phyloP scores from a whole-genome alignment of 495 filamentous ascomycete species.

The Tetracladium setigerum region DNA sequence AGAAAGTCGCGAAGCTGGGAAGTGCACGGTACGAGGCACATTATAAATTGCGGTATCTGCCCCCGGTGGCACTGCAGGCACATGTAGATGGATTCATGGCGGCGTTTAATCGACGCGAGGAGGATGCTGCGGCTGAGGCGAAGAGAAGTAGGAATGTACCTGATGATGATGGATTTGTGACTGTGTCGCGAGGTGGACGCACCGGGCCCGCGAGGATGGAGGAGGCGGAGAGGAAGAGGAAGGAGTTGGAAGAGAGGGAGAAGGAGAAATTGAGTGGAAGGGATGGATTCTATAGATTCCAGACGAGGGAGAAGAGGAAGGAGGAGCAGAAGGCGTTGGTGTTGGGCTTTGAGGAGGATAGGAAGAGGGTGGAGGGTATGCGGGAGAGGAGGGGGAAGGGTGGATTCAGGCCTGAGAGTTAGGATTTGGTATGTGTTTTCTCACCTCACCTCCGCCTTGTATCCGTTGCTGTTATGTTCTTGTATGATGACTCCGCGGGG shows the following conservation, averaged over 20 bases:
- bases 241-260: slow-evolving; percentile 65
- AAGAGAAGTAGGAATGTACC: slow-evolving; percentile 63
- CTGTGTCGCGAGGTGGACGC: slow-evolving; percentile 73
- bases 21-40: slow-evolving; percentile 53
- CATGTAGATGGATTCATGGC: slow-evolving; percentile 78
- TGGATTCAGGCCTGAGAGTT: slow-evolving; percentile 41
- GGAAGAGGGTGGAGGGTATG: slow-evolving; percentile 53
- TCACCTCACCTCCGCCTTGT: neutral
- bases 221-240: slow-evolving; percentile 63
- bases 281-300: slow-evolving; percentile 81
- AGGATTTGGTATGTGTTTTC: neutral
- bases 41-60: slow-evolving; percentile 62
- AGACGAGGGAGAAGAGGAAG: slow-evolving; percentile 84
- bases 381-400: slow-evolving; percentile 46
- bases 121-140: slow-evolving; percentile 53
- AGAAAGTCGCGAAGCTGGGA: slow-evolving; percentile 49
- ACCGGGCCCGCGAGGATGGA: slow-evolving; percentile 65
- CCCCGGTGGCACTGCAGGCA: slow-evolving; percentile 51
- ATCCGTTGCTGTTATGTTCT: neutral
- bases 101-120: slow-evolving; percentile 58
- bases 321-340: slow-evolving; percentile 63
- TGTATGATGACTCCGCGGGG: slow-evolving; percentile 26
- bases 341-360: slow-evolving; percentile 58
- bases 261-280: slow-evolving; percentile 60
- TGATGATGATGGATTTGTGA: slow-evolving; percentile 93